phyloP scores from a whole-genome alignment of 345 rosid genomes.

The Bruguiera gymnorhiza region DNA sequence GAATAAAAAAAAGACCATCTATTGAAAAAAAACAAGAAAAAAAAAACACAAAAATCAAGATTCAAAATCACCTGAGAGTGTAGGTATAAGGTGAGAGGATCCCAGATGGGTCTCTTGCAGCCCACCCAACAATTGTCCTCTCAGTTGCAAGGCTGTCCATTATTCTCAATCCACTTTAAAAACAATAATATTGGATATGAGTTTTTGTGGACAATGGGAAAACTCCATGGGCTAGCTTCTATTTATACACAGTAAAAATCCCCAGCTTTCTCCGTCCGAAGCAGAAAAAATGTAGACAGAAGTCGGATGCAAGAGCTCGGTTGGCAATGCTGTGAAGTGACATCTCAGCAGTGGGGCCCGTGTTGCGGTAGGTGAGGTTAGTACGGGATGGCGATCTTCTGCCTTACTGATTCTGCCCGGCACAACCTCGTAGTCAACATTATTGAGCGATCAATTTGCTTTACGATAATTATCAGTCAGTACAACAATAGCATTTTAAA shows the following conservation, averaged over 20 bases:
- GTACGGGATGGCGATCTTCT: background rate
- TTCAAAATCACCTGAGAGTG: conserved; percentile 34
- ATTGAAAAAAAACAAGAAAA: background rate
- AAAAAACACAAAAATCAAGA: background rate
- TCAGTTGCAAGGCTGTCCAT: conserved; percentile 29
- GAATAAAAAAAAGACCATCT: background rate
- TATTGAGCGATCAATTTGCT: too few species aligned
- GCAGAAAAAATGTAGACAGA: too few species aligned
- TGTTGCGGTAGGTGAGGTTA: background rate
- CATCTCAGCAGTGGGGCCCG: background rate
- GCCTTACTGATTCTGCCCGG: background rate
- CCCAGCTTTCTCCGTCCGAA: background rate
- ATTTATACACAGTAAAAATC: background rate
- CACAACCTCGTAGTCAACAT: too few species aligned
- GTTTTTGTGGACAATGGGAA: background rate
- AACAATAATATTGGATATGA: background rate
- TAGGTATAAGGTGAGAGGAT: conserved; percentile 50
- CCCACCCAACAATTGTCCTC: conserved; percentile 46
- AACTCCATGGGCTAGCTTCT: background rate
- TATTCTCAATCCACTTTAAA: background rate
- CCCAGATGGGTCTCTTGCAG: conserved; percentile 52
- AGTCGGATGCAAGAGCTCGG: background rate
- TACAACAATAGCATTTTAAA: too few species aligned
- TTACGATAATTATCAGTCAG: too few species aligned
- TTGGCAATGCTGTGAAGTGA: background rate